Conservation (phyloP, 2,329 filamentous ascomycete genomes). For the Phialophora macrospora region DNA sequence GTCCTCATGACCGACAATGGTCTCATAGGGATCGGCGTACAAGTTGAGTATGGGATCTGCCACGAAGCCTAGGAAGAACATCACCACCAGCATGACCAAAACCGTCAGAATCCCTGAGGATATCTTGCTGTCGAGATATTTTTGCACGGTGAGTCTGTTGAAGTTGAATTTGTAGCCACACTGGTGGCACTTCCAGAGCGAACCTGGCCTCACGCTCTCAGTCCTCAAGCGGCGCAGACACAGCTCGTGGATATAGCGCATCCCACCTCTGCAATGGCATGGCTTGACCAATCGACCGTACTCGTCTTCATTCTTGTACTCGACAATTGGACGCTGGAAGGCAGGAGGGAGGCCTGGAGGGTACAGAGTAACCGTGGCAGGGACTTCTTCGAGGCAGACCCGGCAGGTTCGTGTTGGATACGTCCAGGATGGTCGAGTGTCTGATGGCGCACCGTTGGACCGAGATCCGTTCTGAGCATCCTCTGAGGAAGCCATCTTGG, state of each 20-base stretch:
- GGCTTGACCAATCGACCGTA: conserved; percentile 82
- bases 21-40: conserved; percentile 77
- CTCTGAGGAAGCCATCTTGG: conserved; percentile 22
- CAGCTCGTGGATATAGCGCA: conserved; percentile 91
- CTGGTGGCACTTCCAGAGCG: conserved; percentile 39
- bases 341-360: conserved; percentile 61
- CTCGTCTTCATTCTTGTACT: conserved; percentile 73
- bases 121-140: conserved; percentile 65
- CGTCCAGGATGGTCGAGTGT: conserved; percentile 33
- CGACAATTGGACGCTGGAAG: conserved; percentile 62
- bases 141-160: conserved; percentile 36
- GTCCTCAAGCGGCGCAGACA: conserved; percentile 84
- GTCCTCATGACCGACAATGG: conserved; percentile 53
- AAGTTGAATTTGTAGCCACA: conserved; percentile 40
- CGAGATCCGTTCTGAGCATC: neutral
- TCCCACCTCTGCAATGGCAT: conserved; percentile 90
- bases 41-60: conserved; percentile 91
- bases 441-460: conserved; percentile 3
- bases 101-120: conserved; percentile 74
- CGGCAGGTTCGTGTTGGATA: conserved; percentile 80
- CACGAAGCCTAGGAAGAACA: conserved; percentile 87
- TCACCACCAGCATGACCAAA: conserved; percentile 68
- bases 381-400: conserved; percentile 80
- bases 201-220: conserved; percentile 62
- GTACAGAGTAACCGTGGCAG: conserved; percentile 63